Base-by-base conservation (phyloP, 805 yeast genomes). In the Ogataea zsoltii region DNA sequence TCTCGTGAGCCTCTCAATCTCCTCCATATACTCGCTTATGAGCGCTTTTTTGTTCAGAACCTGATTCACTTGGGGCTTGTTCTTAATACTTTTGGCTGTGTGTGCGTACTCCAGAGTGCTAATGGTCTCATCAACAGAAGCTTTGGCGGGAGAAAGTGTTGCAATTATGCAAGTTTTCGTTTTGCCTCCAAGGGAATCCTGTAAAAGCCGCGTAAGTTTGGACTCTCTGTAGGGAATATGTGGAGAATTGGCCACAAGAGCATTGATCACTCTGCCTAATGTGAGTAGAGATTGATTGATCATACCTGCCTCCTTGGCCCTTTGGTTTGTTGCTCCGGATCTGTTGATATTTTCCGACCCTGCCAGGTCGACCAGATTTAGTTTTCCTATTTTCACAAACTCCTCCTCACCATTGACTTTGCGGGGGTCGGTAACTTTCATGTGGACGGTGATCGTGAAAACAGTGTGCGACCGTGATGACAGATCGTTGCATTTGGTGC, bases 281-380 rank as follows among this genome's bases (percentile, higher is more conserved):
- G 96, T 83, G 41, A 90, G 69, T 11, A 50, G 87, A 67, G 91
- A 84, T 62, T 89, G 96, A 61, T 91, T 90, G 42, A 88, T 88
- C 49, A 88, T 81, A 0, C 96, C 96, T 0, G 96, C 96, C 61
- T 90, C 97, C 52, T 88, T 80, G 0, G 96, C 96, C 36, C 96
- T 74, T 61, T 80, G 85, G 53, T 85, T 81, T 19, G 82, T 75
- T 0, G 96, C 96, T 4, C 97, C 97, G 0, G 96, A 86, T 55
- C 88, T 72, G 51, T 72, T 79, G 45, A 91, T 83, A 61, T 89
- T 89, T 62, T 91, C 97, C 7, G 94, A 85, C 0, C 97, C 97
- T 0, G 97, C 97, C 53, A 90, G 73, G 67, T 90, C 97, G 6
- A 90, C 96, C 28, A 88, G 66, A 57, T 88, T 86, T 61, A 88